Evolutionary conservation across 2,329 filamentous ascomycete species (phyloP), one percentile per base, ranked within the genome.

Genomic region (Fusarium brachygibbosum): DNA sequence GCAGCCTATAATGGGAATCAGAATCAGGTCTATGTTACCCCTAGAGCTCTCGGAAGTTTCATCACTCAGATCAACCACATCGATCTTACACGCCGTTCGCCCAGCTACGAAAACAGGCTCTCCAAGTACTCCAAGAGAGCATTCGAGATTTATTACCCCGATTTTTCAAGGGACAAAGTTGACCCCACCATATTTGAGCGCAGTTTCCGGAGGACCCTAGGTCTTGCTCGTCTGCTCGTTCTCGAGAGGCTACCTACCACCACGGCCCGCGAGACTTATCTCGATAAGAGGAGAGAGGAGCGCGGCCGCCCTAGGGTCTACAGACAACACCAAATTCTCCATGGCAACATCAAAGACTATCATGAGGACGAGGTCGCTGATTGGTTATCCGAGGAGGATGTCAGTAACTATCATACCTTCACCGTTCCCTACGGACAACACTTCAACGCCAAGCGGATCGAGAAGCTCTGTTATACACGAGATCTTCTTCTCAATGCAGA

Each of bases 141-240:
- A 17, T 97, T 97, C 69, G 93, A 97, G 78, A 88, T 95, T 1
- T 91, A 92, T 76, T 97, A 92, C 89, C 86, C 90, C 2, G 84
- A 88, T 12, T 83, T 97, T 16, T 90, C 96, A 66, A 88, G 93
- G 19, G 87, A 87, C n/a, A 86, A 87, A 13, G 82, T 97, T 55
- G 93, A 97, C 72, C 93, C 93, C 7, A 97, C 93, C 23, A 94
- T 97, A 49, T 97, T 92, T 66, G 93, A 97, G 79, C 84, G 93
- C 49, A 93, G 89, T 58, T 97, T 97, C 72, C 85, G 85, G 50
- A 85, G 91, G 38, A 94, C 91, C 0, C 83, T 93, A 25, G 93
- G 93, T 3, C 85, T 97, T 21, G 93, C 93, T 28, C 86, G 93
- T 45, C 84, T 97, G 2, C 83, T 97, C 9, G 90, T 97, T 9